Base-by-base conservation (phyloP, 345 rosid species). In the Geranium brycei region DNA sequence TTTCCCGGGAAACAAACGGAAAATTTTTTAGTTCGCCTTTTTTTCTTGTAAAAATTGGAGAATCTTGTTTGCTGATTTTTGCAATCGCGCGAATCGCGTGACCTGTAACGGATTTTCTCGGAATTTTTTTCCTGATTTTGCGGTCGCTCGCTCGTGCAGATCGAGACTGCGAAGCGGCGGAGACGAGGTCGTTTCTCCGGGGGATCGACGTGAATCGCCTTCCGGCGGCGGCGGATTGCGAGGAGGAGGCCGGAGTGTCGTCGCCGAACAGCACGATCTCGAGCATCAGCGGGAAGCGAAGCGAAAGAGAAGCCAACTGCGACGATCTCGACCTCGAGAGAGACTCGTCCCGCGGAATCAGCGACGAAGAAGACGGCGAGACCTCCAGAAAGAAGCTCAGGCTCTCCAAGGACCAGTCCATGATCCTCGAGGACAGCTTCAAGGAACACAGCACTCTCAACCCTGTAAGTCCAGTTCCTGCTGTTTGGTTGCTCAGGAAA, bases 201-300 rank as follows among this genome's bases (percentile, higher is more conserved):
- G 91, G 97, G 62, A 91, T 91, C 74, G 97, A 95, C 77, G 97
- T 95, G 78, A 95, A 95, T 80, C 66, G 83, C 65, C 66, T 86
- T 57, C 97, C 99, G 41, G 69, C 91, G 0, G 71, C 83, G 19
- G 81, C 60, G n/a, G 88, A 82, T 64, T 82, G 85, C 51, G 93
- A 91, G 23, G 96, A 95, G 68, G 96, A 88, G 51, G 88, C 82
- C 4, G 96, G 88, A 7, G 91, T 81, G 19, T 91, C 97, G 5
- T 95, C 97, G 0, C 99, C 96, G 1, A 91, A 91, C 78, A 95
- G 99, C 69, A 91, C 99, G 47, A 70, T 95, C 59, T 95, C 99
- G 18, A 88, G 95, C 75, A 72, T 86, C 0, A 91, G 95, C 7
- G 97, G 99, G 1, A 95, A 91, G 70, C 83, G 97, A 65, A 85